A percentile compares a stretch with the other conserved stretches of the same genome.
phyloP scores from a whole-genome alignment of 805 yeast genomes.

The Ogataea minuta region DNA sequence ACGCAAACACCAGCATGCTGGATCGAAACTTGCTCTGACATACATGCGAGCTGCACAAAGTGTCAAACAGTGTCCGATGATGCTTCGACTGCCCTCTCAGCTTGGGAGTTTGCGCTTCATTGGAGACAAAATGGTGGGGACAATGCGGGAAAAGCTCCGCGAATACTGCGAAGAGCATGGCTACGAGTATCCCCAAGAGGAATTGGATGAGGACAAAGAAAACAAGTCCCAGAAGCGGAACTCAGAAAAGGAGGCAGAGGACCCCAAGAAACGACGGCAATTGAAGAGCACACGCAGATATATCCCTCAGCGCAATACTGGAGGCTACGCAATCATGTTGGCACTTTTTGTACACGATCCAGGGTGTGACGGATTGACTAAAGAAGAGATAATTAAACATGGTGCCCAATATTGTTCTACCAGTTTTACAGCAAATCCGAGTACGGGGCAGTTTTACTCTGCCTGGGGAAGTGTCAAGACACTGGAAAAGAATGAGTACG shows the following conservation, averaged over 20 bases:
- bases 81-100: constrained; percentile 55
- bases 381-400: constrained; percentile 50
- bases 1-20: constrained; percentile 42
- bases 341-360: constrained; percentile 53
- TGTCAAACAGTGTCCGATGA: constrained; percentile 42
- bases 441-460: constrained; percentile 61
- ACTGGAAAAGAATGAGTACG: constrained; percentile 57
- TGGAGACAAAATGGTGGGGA: constrained; percentile 65
- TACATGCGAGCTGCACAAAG: constrained; percentile 57
- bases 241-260: constrained; percentile 5
- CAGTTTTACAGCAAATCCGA: constrained; percentile 58
- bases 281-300: constrained; percentile 39
- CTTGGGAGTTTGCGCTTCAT: constrained; percentile 59
- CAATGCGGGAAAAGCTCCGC: constrained; percentile 45
- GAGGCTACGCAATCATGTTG: constrained; percentile 79
- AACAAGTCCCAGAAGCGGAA: constrained; percentile 4
- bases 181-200: constrained; percentile 40
- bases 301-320: constrained; percentile 73
- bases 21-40: constrained; percentile 50
- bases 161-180: constrained; percentile 58
- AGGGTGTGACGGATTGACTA: constrained; percentile 55
- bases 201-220: constrained; percentile 5
- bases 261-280: constrained; percentile 7
- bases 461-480: constrained; percentile 76
- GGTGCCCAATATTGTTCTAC: constrained; percentile 58